phyloP scores from a whole-genome alignment of 306 rosid genomes.

The Calophaca sinica region DNA sequence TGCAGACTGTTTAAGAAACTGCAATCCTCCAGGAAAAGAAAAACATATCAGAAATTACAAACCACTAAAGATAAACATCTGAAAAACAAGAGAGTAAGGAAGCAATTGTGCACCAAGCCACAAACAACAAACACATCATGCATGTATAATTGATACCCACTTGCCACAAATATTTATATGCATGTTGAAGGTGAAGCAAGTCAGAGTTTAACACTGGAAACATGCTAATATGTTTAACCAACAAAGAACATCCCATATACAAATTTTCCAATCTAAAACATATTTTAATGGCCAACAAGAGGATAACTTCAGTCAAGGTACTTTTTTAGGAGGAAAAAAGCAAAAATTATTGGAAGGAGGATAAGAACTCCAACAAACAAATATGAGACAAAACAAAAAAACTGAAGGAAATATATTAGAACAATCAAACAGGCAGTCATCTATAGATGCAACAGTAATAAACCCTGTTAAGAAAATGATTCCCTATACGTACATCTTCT shows the following conservation, averaged over 20 bases:
- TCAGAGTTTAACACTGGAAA: conserved; percentile 24
- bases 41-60: conserved; percentile 50
- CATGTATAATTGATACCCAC: conserved; percentile 6
- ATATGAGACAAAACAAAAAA: conserved; percentile 8
- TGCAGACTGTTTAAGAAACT: conserved; percentile 89
- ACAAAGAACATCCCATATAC: conserved; percentile 4
- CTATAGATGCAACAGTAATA: conserved; percentile 21
- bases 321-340: not conserved
- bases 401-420: conserved; percentile 32
- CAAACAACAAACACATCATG: conserved; percentile 23
- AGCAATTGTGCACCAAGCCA: conserved; percentile 13
- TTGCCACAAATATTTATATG: conserved; percentile 20
- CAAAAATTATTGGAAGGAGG: not conserved
- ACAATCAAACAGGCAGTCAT: not conserved
- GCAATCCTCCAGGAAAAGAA: conserved; percentile 52
- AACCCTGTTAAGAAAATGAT: conserved; percentile 19
- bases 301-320: conserved; percentile 3
- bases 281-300: conserved; percentile 17
- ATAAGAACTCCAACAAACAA: conserved; percentile 27
- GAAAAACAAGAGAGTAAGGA: conserved; percentile 5
- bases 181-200: conserved; percentile 37
- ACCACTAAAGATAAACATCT: conserved; percentile 26
- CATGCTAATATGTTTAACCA: conserved; percentile 1
- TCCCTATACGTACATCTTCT: conserved; percentile 4
- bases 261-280: conserved; percentile 20